Base-by-base conservation (phyloP, 2,329 filamentous ascomycete genomes). In the Aureobasidium sp. region DNA sequence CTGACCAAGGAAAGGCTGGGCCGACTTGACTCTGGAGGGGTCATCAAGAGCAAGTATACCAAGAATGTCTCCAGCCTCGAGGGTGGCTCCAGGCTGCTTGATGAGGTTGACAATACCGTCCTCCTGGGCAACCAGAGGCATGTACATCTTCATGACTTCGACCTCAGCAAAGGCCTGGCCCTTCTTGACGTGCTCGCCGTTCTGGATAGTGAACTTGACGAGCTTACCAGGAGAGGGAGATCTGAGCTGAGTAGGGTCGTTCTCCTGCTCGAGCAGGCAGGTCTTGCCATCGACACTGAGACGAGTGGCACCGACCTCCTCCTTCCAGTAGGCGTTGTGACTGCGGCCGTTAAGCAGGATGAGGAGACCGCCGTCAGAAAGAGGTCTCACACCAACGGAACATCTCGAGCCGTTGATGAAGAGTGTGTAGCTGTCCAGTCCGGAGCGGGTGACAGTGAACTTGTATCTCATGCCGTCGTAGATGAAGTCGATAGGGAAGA, bases 141-240 rank as follows among this genome's bases (percentile, higher is more conserved):
- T 99, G 84, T 97, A 97, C 94, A 99, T 99, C 84, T 99, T 99
- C 94, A 99, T 99, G 77, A 99, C 94, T 78, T 99, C 94, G 44
- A 99, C 93, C 76, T 99, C 94, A 62, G 94, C 94, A 72, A 91
- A 99, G 37, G 93, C 82, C 76, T 97, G 90, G 62, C 93, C 93
- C 69, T 95, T 91, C 76, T 86, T 88, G 76, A 99, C 86, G 74
- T 99, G 94, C 68, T 91, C 84, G 64, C 94, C 94, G 71, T 96
- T 97, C 76, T 97, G 94, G 2, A 99, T 90, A 1, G 91, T 89
- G 77, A 94, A 99, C 79, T 96, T 97, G 79, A 99, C 93, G 39
- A 99, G 87, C 81, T 99, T 99, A 75, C 94, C 94, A 51, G 94
- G 94, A 65, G 90, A 95, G 46, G 94, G 94, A 3, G 92, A 93